A percentile compares a stretch with the other conserved stretches of the same genome.
phyloP scores from a whole-genome alignment of 2,329 filamentous ascomycete genomes.

The Zymoseptoria ardabiliae region DNA sequence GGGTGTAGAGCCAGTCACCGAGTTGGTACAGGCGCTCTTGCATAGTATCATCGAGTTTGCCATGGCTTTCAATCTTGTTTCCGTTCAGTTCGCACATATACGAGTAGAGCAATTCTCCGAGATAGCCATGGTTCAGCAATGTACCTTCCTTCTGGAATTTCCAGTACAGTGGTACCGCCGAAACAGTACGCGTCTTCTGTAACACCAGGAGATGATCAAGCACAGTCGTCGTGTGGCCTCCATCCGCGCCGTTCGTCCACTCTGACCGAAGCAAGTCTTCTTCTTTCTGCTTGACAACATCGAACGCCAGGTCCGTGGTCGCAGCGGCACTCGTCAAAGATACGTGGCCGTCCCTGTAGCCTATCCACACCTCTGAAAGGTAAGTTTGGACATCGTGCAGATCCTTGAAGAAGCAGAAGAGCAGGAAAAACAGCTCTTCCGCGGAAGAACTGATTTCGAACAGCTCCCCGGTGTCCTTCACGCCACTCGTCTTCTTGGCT shows the following conservation, averaged over 20 bases:
- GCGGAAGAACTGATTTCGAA: neutral
- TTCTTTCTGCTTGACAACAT: slow-evolving; percentile 2
- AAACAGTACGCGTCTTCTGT: neutral
- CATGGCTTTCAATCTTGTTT: neutral
- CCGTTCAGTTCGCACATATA: neutral
- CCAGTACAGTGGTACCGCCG: slow-evolving; percentile 1
- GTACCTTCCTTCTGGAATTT: neutral
- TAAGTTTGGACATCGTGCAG: slow-evolving; percentile 3
- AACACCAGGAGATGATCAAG: neutral
- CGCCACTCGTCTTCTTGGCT: neutral
- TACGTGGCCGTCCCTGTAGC: neutral
- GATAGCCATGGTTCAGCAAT: slow-evolving; percentile 1
- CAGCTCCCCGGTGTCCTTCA: neutral
- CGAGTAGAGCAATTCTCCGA: slow-evolving; percentile 1
- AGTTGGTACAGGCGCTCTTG: neutral
- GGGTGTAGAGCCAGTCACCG: neutral
- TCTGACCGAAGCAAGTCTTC: slow-evolving; percentile 1
- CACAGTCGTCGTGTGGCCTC: neutral
- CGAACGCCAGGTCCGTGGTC: slow-evolving; percentile 3
- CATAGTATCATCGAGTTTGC: neutral
- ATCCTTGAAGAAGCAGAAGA: slow-evolving; percentile 5
- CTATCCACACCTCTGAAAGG: neutral
- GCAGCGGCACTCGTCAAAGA: slow-evolving; percentile 1
- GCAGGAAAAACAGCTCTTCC: slow-evolving; percentile 2
- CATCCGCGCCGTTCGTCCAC: neutral